Evolutionary conservation across 208 protist genomes (phyloP).

Genomic region (Acanthamoeba royreba): DNA sequence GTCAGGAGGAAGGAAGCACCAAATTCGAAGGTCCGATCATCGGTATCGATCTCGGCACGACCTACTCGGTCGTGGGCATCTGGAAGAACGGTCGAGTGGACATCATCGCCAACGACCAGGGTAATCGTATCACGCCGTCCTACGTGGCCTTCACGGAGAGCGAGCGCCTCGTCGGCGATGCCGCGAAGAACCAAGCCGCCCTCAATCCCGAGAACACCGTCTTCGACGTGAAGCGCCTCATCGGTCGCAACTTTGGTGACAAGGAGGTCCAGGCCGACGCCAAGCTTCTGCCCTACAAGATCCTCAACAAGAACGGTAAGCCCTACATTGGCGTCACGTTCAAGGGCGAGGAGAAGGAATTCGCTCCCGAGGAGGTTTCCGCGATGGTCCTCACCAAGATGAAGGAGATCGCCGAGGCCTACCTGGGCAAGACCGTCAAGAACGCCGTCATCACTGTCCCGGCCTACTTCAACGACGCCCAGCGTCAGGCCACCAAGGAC

Average conservation of each 20-base stretch:
- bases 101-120: constrained; percentile 87
- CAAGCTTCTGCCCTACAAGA: constrained; percentile 86
- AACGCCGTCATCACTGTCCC: constrained; percentile 84
- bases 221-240: constrained; percentile 92
- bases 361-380: neutral
- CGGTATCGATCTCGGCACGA: constrained; percentile 82
- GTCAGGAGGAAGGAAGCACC: neutral
- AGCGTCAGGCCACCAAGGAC: too few relatives aligned
- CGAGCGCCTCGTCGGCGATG: constrained; percentile 81
- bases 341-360: constrained; percentile 13
- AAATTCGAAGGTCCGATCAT: constrained; percentile 44
- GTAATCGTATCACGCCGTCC: constrained; percentile 98
- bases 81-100: constrained; percentile 76
- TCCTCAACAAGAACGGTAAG: constrained; percentile 79
- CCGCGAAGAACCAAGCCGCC: constrained; percentile 84
- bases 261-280: constrained; percentile 77
- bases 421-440: constrained; percentile 87
- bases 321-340: constrained; percentile 66
- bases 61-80: constrained; percentile 80
- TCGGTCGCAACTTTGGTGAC: constrained; percentile 85
- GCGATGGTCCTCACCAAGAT: neutral
- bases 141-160: constrained; percentile 96
- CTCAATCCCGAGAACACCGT: constrained; percentile 91
- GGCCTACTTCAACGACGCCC: constrained; percentile 84
- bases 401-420: too few relatives aligned